Conservation (phyloP, 2,329 filamentous ascomycete species). For the Trichoderma citrinoviride region DNA sequence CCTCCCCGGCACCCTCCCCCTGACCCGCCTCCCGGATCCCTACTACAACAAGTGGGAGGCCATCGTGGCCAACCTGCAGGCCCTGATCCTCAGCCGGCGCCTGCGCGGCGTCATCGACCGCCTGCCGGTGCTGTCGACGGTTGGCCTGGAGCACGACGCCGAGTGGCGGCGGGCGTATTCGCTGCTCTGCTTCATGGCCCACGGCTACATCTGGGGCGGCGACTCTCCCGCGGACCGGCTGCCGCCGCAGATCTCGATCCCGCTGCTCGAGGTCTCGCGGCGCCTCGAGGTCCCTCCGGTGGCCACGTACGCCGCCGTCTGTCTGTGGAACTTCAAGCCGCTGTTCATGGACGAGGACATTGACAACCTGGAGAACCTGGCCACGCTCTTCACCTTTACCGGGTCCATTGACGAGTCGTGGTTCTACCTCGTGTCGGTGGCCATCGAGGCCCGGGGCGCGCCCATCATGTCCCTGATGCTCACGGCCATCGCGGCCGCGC, state of each 20-base stretch:
- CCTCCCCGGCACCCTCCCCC: conserved; percentile 75
- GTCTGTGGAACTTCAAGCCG: conserved; percentile 95
- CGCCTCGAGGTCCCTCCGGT: conserved; percentile 86
- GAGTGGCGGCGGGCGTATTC: conserved; percentile 96
- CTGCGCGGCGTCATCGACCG: conserved; percentile 75
- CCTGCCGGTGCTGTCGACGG: conserved; percentile 79
- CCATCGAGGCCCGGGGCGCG: conserved; percentile 88
- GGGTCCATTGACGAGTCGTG: conserved; percentile 95
- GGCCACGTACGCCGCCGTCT: conserved; percentile 87
- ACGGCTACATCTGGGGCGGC: conserved; percentile 96
- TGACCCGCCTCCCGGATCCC: conserved; percentile 76
- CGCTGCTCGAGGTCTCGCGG: conserved; percentile 72
- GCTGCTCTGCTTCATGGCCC: conserved; percentile 84
- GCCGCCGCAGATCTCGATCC: conserved; percentile 78
- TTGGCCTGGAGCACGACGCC: conserved; percentile 74
- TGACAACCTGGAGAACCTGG: conserved; percentile 82
- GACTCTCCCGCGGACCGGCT: conserved; percentile 75
- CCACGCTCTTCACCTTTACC: conserved; percentile 86
- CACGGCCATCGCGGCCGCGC: conserved; percentile 76
- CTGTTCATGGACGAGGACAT: conserved; percentile 80
- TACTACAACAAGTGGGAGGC: conserved; percentile 97
- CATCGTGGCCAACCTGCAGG: conserved; percentile 80
- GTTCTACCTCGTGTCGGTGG: conserved; percentile 96
- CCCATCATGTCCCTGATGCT: conserved; percentile 88
- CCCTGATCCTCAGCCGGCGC: conserved; percentile 79